These are phyloP conservation scores for Penicillium paradoxum DNA, from an alignment of 495 filamentous ascomycete genomes.

Conservation along the genomic window DNA sequence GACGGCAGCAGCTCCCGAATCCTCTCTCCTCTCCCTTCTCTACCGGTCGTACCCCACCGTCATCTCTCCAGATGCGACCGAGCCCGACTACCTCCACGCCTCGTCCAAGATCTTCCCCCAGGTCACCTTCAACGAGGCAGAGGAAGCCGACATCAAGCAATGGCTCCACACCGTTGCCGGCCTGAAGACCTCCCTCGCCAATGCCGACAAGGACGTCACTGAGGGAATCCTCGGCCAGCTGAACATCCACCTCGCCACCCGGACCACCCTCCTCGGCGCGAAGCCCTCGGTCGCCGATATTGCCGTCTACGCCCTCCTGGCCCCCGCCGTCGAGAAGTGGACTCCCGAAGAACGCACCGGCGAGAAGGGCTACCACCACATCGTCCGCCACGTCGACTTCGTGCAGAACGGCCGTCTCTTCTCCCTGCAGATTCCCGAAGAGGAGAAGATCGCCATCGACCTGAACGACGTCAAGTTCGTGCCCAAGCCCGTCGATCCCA, in stretches of 20 bases:
- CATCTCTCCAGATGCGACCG: slow-evolving; percentile 45
- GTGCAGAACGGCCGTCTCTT: slow-evolving; percentile 86
- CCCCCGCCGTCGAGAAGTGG: slow-evolving; percentile 76
- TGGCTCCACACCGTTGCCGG: slow-evolving; percentile 74
- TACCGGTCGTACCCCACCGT: slow-evolving; percentile 49
- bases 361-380: slow-evolving; percentile 81
- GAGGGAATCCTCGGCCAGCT: slow-evolving; percentile 60
- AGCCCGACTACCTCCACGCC: slow-evolving; percentile 45
- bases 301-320: slow-evolving; percentile 75
- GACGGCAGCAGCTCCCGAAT: slow-evolving; percentile 45
- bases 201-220: slow-evolving; percentile 51
- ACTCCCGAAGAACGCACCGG: slow-evolving; percentile 83
- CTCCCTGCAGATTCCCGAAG: slow-evolving; percentile 60
- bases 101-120: slow-evolving; percentile 59
- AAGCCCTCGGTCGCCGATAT: slow-evolving; percentile 91
- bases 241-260: slow-evolving; percentile 80
- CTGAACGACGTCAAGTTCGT: slow-evolving; percentile 74
- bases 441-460: slow-evolving; percentile 78
- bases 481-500: slow-evolving; percentile 73
- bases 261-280: slow-evolving; percentile 82
- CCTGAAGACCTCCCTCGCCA: slow-evolving; percentile 54
- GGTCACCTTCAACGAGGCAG: slow-evolving; percentile 64
- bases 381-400: slow-evolving; percentile 89
- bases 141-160: slow-evolving; percentile 80
- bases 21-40: slow-evolving; percentile 50